Evolutionary conservation across 371 early-diverging fungal genomes (phyloP).

Genomic region (Syncephalastrum sp.): DNA sequence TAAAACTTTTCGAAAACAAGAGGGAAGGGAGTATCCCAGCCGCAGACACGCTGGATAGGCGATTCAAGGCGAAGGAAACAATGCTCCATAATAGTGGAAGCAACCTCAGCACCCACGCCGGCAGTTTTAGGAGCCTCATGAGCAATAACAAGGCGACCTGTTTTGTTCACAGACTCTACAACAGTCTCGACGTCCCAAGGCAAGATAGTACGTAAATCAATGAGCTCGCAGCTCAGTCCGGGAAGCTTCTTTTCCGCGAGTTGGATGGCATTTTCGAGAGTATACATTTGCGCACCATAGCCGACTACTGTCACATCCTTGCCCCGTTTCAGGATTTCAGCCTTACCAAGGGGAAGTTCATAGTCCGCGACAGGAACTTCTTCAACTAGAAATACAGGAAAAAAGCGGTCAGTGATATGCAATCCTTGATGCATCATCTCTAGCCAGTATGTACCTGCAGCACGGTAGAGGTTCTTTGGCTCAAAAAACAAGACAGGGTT

Average conservation of each 20-base stretch:
- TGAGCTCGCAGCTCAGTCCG: constrained; percentile 90
- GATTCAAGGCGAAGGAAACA: constrained; percentile 84
- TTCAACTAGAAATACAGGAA: constrained; percentile 65
- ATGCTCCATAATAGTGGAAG: constrained; percentile 87
- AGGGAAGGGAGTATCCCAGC: constrained; percentile 96
- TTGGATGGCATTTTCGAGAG: constrained; percentile 87
- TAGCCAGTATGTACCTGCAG: constrained; percentile 61
- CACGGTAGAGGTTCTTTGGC: constrained; percentile 95
- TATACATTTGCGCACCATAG: constrained; percentile 94
- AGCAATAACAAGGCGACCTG: constrained; percentile 90
- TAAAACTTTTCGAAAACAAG: constrained; percentile 93
- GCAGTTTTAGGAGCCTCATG: constrained; percentile 95
- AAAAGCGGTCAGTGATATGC: neutral
- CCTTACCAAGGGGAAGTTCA: constrained; percentile 90
- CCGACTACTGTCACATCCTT: constrained; percentile 92
- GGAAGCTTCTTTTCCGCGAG: constrained; percentile 87
- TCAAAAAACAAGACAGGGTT: constrained; percentile 97
- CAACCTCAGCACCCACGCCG: constrained; percentile 96
- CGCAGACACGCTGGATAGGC: constrained; percentile 86
- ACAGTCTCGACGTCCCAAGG: constrained; percentile 97
- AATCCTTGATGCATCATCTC: neutral
- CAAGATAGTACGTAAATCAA: constrained; percentile 89
- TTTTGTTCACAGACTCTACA: constrained; percentile 91
- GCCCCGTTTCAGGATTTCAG: constrained; percentile 89
- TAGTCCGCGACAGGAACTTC: constrained; percentile 95